These are phyloP conservation scores for Fomes fomentarius DNA, from an alignment of 1,284 basidiomycete genomes.

Conservation along the genomic window DNA sequence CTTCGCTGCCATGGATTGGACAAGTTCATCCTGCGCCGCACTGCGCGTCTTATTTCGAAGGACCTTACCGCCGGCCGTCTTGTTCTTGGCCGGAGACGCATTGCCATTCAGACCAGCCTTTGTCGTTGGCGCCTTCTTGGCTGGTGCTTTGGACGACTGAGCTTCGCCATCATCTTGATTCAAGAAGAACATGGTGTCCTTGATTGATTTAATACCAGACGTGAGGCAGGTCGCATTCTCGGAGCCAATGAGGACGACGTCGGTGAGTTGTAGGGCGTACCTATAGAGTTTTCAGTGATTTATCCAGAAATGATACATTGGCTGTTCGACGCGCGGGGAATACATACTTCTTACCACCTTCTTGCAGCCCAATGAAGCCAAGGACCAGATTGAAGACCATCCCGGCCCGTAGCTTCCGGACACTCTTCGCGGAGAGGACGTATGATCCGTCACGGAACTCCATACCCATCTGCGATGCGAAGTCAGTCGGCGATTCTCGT, in stretches of 20 bases:
- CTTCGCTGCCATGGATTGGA: slow-evolving; percentile 69
- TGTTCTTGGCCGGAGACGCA: slow-evolving; percentile 64
- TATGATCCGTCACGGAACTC: slow-evolving; percentile 94
- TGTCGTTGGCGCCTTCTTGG: slow-evolving; percentile 58
- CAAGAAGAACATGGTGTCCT: slow-evolving; percentile 90
- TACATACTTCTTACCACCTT: slow-evolving; percentile 74
- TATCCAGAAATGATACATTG: not conserved
- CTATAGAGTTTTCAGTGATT: slow-evolving; percentile 43
- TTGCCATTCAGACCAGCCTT: slow-evolving; percentile 55
- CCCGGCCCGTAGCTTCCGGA: slow-evolving; percentile 68
- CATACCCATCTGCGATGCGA: slow-evolving; percentile 74
- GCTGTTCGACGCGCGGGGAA: not conserved
- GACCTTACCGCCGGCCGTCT: slow-evolving; percentile 81
- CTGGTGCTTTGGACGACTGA: slow-evolving; percentile 52
- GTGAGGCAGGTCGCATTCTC: slow-evolving; percentile 78
- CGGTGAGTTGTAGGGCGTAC: slow-evolving; percentile 89
- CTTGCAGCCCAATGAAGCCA: slow-evolving; percentile 86
- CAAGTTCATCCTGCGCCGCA: slow-evolving; percentile 77
- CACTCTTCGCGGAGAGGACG: slow-evolving; percentile 82
- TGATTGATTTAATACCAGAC: slow-evolving; percentile 80
- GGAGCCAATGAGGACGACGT: slow-evolving; percentile 83
- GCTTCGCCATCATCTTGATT: slow-evolving; percentile 57
- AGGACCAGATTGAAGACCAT: slow-evolving; percentile 89
- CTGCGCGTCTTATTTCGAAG: slow-evolving; percentile 85
- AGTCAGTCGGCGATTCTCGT: not conserved